Conservation (phyloP, 2,329 filamentous ascomycete species). For the Botrytis galanthina region DNA sequence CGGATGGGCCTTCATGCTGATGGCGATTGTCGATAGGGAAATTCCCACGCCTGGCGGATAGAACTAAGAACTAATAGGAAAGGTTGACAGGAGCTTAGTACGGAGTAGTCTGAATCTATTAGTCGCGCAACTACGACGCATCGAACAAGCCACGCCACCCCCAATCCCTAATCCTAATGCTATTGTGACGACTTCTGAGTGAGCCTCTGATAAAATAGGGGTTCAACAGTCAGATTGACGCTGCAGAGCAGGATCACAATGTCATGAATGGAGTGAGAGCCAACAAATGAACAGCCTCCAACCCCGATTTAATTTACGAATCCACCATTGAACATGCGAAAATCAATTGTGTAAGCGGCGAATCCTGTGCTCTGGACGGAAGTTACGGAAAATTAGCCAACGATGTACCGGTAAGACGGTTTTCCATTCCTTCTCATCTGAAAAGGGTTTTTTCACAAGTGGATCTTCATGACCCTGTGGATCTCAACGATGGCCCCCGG, state of each 20-base stretch:
- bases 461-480: neutral
- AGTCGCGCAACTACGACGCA: neutral
- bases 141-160: neutral
- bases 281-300: neutral
- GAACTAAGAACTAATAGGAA: neutral
- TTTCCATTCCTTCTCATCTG: neutral
- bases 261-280: neutral
- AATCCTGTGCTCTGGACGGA: neutral
- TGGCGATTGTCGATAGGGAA: neutral
- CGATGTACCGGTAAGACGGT: conserved; percentile 2
- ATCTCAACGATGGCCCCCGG: neutral
- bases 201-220: neutral
- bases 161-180: neutral
- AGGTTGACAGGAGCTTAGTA: neutral
- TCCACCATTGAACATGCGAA: neutral
- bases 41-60: neutral
- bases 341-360: neutral
- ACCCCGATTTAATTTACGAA: neutral
- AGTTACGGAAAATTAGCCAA: neutral
- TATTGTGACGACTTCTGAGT: neutral
- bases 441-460: conserved; percentile 1
- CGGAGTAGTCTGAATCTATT: neutral
- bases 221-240: neutral
- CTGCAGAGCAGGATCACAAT: neutral
- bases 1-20: neutral